Evolutionary conservation across 2,329 filamentous ascomycete genomes (phyloP), one percentile per base, ranked within the genome.

Genomic region (Pseudonectria foliicola): DNA sequence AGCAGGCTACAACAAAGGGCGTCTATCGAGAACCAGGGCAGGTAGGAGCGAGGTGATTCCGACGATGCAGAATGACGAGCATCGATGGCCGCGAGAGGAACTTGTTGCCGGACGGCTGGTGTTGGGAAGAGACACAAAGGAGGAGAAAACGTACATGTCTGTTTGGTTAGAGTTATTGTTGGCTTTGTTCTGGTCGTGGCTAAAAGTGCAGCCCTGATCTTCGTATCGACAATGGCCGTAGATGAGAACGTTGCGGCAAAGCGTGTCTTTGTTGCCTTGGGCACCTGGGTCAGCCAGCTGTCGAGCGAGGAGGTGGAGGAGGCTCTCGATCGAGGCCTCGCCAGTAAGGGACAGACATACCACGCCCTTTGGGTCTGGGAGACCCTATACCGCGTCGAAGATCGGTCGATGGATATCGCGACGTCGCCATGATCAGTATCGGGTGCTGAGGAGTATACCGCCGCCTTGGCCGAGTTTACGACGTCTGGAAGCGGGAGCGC

Each of bases 181-280:
- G 37, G 56, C 65, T 61, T 80, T 87, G 49, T 77, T 72, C 39
- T 79, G 76, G 48, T 92, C 85, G 63, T 95, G 88, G 55, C 88
- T 92, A 65, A 93, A 95, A 46, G 83, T 80, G 64, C 88, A 95
- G 65, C 85, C 87, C 64, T 85, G 82, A 56, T 93, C 86, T 66
- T 93, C 85, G 63, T 88, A 94, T 45, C 87, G 82, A 61, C 88
- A 95, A 62, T 90, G 85, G 37, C 88, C 88, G 60, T 94, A 95
- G 52, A 95, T 94, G 43, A 88, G 75, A 42, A 95, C 82, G 63
- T 95, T 95, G 55, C 88, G 82, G 65, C 88, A 95, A 38, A 90
- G 74, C 6, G 86, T 94, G 58, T 93, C 88, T 64, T 90, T 93
- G 60, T 84, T 85, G 64, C 85, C 82, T 83, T 47, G 18, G 6